phyloP scores from a whole-genome alignment of 805 yeast species.

The Starmerella kuoi region DNA sequence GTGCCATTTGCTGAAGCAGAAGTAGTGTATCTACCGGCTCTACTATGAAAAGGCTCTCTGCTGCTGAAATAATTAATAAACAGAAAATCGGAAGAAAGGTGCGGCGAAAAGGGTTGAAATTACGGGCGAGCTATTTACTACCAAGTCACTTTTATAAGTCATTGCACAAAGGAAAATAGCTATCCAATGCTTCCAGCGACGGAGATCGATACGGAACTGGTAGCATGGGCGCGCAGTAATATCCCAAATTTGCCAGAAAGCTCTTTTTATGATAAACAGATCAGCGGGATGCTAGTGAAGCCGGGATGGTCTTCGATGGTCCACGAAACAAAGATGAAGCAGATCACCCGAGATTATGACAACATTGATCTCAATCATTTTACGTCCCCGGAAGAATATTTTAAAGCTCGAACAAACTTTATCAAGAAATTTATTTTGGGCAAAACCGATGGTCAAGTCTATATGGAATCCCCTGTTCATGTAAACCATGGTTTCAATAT shows the following conservation, averaged over 20 bases:
- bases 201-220: conserved; percentile 12
- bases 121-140: no score
- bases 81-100: no score
- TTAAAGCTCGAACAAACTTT: conserved; percentile 31
- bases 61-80: no score
- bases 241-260: conserved; percentile 17
- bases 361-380: conserved; percentile 22
- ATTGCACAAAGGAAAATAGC: no score
- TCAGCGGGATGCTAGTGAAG: conserved; percentile 39
- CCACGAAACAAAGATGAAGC: conserved; percentile 26
- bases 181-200: conserved; percentile 12
- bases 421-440: conserved; percentile 37
- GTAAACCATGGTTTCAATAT: conserved; percentile 59
- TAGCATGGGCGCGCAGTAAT: conserved; percentile 18
- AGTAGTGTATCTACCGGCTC: no score
- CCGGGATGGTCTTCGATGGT: conserved; percentile 25
- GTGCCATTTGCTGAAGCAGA: no score
- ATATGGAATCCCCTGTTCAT: conserved; percentile 45
- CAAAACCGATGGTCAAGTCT: conserved; percentile 31
- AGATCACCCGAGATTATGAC: conserved; percentile 25
- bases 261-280: conserved; percentile 42
- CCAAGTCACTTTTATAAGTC: no score
- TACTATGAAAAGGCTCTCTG: no score
- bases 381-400: conserved; percentile 23
- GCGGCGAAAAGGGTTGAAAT: no score